phyloP scores from a whole-genome alignment of 257 asterid species.

The Salvia rosmarinus region DNA sequence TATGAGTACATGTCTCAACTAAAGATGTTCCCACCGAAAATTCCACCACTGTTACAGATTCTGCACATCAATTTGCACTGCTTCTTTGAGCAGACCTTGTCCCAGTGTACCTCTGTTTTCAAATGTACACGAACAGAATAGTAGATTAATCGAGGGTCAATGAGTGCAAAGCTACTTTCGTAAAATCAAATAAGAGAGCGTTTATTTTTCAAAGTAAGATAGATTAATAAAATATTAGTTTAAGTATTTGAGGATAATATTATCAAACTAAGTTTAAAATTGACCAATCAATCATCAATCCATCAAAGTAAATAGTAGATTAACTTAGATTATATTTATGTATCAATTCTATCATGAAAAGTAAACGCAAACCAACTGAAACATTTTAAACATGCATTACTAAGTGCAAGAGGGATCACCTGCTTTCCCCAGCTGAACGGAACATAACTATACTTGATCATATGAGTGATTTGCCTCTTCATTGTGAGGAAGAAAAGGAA shows the following conservation, averaged over 20 bases:
- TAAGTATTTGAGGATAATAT: too few species aligned
- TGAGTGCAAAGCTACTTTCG: neutral
- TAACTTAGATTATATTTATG: too few species aligned
- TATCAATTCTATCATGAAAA: too few species aligned
- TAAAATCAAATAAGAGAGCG: neutral
- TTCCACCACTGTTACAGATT: conserved; percentile 1
- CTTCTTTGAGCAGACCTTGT: conserved; percentile 44
- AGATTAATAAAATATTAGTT: too few species aligned
- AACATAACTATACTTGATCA: conserved; percentile 77
- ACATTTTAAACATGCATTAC: conserved; percentile 22
- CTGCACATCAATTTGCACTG: conserved; percentile 29
- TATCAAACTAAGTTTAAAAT: too few species aligned
- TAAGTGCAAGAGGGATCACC: conserved; percentile 46
- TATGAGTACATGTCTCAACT: conserved; percentile 19
- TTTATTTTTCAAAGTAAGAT: too few species aligned
- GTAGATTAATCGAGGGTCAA: conserved; percentile 3
- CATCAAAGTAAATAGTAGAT: too few species aligned
- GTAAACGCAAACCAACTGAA: conserved; percentile 1
- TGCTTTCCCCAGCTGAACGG: conserved; percentile 82
- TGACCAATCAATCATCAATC: too few species aligned
- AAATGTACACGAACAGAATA: conserved; percentile 10
- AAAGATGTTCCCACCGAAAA: neutral
- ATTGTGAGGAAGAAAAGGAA: conserved; percentile 83
- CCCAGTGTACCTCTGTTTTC: conserved; percentile 49
- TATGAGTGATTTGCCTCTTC: conserved; percentile 87